Evolutionary conservation across 2,329 filamentous ascomycete species (phyloP), one percentile per base, ranked within the genome.

Genomic region (Pseudopithomyces maydicus): DNA sequence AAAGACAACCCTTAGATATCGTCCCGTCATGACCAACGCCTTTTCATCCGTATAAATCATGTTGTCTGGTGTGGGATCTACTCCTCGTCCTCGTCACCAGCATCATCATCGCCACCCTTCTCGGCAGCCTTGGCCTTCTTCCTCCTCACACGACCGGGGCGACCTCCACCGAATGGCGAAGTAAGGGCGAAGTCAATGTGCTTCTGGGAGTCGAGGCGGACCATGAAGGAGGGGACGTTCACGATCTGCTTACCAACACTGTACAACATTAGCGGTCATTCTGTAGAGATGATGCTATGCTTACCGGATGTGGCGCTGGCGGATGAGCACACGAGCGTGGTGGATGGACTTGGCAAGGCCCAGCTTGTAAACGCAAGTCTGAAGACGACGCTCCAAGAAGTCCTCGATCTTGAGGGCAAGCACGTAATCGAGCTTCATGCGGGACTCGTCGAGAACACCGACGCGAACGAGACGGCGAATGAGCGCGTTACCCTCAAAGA

Each of bases 361-460:
- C 76, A 99, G 93, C 91, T 99, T 98, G 90, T 97, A 98, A 82
- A 99, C 95, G 78, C 94, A 97, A 76, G 95, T 99, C 90, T 99
- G 94, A 73, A 98, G 93, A 83, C 95, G 93, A 78, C 95, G 94
- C 90, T 99, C 95, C 84, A 99, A 88, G 90, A 99, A 99, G 84
- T 99, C 95, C 85, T 99, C 95, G 77, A 96, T 90, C 88, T 97
- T 96, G 63, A 99, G 90, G 84, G 95, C 95, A 80, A 99, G 86
- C 80, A 99, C 95, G 90, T 99, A 97, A 97, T 99, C 95, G 88
- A 99, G 95, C 91, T 97, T 99, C 95, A 99, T 99, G 88, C 95
- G 95, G 81, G 93, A 93, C 87, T 99, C 95, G 82, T 99, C 95
- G 78, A 99, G 92, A 78, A 99, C 95, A 91, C 95, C 95, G 80